Evolutionary conservation across 2,329 filamentous ascomycete species (phyloP), one percentile per base, ranked within the genome.

Genomic region (Aspergillus ibericus): DNA sequence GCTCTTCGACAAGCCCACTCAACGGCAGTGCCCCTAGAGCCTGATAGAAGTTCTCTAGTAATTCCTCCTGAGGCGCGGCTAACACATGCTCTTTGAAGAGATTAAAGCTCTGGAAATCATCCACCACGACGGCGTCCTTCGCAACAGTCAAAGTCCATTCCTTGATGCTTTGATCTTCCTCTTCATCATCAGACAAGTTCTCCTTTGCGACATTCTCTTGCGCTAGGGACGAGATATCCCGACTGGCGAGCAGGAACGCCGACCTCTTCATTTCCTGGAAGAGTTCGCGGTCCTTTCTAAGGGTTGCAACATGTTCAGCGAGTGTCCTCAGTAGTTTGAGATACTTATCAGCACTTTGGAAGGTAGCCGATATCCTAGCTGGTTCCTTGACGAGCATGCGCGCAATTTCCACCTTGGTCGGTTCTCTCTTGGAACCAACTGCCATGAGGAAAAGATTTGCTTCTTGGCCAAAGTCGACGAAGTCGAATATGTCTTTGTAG

Each of bases 401-500:
- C 4, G 93, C 93, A 65, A 99, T 85, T 73, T 99, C 95, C 2
- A 85, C 74, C 67, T 91, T 95, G 2, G 89, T 96, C 4, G 95
- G 95, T 74, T 99, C 93, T 62, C 86, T 88, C 75, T 96, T 97
- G 2, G 92, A 93, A 9, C 95, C 95, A 63, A 93, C 91, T 62
- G 91, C 90, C 66, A 92, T 85, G 16, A 99, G 78, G 69, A 99
- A 99, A 0, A 89, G 82, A 68, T 98, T 98, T 2, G 91, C 93
- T 70, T 93, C 88, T 34, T 83, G 79, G 0, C 93, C 92, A 77
- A 97, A 99, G 72, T 98, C 91, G 13, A 98, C 93, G 75, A 97
- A 99, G 71, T 98, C 92, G 65, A 99, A 96, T 32, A 99, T 96
- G 32, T 96, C 90, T 10, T 86, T 89, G 68, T 96, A 99, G 64